phyloP scores from a whole-genome alignment of 2,329 filamentous ascomycete species.

The Balansia obtecta region DNA sequence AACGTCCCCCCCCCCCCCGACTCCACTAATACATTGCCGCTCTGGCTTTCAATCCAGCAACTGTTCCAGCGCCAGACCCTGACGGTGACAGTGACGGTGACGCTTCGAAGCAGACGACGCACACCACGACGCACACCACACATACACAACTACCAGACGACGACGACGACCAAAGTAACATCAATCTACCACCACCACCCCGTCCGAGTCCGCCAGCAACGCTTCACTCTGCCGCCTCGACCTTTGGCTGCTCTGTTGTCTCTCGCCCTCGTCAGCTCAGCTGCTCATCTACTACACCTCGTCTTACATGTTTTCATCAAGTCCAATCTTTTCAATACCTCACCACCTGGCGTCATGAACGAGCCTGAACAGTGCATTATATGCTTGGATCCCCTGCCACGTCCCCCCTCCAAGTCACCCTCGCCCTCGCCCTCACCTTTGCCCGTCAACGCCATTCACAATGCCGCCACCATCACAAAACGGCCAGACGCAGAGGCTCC shows the following conservation, averaged over 20 bases:
- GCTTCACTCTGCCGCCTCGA: too few relatives aligned
- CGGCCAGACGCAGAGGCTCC: constrained; percentile 8
- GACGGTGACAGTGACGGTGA: too few relatives aligned
- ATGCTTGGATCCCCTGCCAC: constrained; percentile 49
- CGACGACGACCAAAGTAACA: too few relatives aligned
- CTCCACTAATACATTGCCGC: constrained; percentile 1
- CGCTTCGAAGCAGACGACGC: too few relatives aligned
- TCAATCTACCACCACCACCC: neutral
- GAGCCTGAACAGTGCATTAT: constrained; percentile 56
- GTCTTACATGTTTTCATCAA: constrained; percentile 37
- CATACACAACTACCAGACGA: too few relatives aligned
- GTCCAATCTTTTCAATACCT: constrained; percentile 20
- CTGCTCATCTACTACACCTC: constrained; percentile 8
- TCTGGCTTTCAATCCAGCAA: neutral
- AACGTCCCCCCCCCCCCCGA: neutral
- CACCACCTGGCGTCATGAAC: constrained; percentile 31
- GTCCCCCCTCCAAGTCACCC: constrained; percentile 12
- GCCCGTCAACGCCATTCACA: constrained; percentile 9
- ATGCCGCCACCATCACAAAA: constrained; percentile 1
- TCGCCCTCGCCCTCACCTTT: constrained; percentile 2
- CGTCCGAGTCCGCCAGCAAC: neutral
- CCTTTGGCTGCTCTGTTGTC: neutral
- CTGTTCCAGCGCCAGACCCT: neutral
- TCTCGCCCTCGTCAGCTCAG: constrained; percentile 8
- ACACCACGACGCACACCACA: too few relatives aligned